Percentiles rank a stretch among this genome's conserved stretches.
phyloP scores from a whole-genome alignment of 2,329 filamentous ascomycete genomes.

The Thelonectria olida region DNA sequence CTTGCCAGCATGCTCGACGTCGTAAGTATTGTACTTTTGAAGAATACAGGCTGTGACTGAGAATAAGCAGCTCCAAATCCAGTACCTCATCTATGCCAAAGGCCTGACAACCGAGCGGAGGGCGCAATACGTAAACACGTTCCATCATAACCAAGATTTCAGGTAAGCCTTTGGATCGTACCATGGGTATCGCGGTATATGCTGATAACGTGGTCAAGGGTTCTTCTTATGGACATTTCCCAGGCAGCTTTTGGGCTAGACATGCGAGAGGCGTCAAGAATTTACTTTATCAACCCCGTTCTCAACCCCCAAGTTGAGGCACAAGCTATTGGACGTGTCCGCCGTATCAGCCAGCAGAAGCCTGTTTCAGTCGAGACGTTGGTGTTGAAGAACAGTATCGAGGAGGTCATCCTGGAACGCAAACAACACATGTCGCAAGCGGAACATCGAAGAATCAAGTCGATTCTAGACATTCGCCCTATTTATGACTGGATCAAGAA shows the following conservation, averaged over 20 bases:
- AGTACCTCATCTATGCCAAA: constrained; percentile 74
- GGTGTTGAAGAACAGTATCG: constrained; percentile 80
- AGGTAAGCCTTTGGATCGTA: constrained; percentile 46
- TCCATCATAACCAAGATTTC: constrained; percentile 75
- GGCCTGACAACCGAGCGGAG: constrained; percentile 68
- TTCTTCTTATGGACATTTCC: constrained; percentile 90
- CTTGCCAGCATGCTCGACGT: constrained; percentile 85
- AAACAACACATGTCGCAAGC: constrained; percentile 78
- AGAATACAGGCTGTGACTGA: constrained; percentile 16
- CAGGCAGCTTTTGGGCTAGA: constrained; percentile 91
- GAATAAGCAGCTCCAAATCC: constrained; percentile 58
- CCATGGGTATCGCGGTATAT: background rate
- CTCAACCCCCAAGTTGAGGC: constrained; percentile 86
- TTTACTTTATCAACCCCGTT: constrained; percentile 91
- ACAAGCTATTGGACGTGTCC: constrained; percentile 90
- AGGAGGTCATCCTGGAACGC: constrained; percentile 83
- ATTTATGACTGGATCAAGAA: constrained; percentile 70
- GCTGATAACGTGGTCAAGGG: constrained; percentile 53
- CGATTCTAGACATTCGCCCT: constrained; percentile 64
- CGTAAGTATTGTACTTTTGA: constrained; percentile 45
- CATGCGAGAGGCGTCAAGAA: constrained; percentile 81
- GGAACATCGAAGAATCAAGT: constrained; percentile 65
- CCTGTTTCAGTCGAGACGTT: constrained; percentile 87
- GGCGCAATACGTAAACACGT: constrained; percentile 80
- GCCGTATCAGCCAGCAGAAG: constrained; percentile 84